Base-by-base conservation (phyloP, 352 stramenopile genomes). In the Halophytophthora polymorphica region DNA sequence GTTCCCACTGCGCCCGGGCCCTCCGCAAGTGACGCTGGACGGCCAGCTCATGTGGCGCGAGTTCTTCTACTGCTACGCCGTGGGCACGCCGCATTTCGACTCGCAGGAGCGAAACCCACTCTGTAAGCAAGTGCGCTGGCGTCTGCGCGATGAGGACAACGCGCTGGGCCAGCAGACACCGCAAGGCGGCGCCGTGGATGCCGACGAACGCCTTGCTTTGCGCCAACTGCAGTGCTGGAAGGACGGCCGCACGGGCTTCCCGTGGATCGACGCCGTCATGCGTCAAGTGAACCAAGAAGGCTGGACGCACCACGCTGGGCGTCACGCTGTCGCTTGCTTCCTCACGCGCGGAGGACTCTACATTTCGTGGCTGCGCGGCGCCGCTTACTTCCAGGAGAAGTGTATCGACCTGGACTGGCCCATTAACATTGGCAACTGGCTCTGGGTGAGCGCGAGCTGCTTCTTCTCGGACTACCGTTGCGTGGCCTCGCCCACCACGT, bases 351-450 rank as follows among this genome's bases (percentile, higher is more conserved):
- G 96, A 6, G 94, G 98, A 58, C 71, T 98, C 14, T 98, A 90
- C 64, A 87, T 97, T 50, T 92, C 74, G 59, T 98, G 96, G 96
- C 77, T 98, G 40, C 68, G 84, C 25, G 95, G 95, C 5, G 89
- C 87, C 7, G 65, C 69, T 19, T 91, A 96, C 18, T 96, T 86
- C 65, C 93, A 99, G 54, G 77, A 91, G 52, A 83, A 96, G 29
- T 76, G 98, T 2, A 72, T 99, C 31, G 96, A 99, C 66, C 70
- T 96, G 19, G 96, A 99, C 62, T 98, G 94, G 82, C 63, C 83
- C 2, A 61, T 99, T n/a, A 98, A 98, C 72, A 87, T 96, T 51
- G 97, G 96, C 69, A 99, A 99, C 60, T 99, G 96, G 96, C 79
- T 97, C 40, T 98, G 96, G 95, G 83, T 99, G 2, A 95, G 77